These are phyloP conservation scores for Rhodomyrtus psidioides DNA, from an alignment of 441 rosid genomes.

Conservation along the genomic window DNA sequence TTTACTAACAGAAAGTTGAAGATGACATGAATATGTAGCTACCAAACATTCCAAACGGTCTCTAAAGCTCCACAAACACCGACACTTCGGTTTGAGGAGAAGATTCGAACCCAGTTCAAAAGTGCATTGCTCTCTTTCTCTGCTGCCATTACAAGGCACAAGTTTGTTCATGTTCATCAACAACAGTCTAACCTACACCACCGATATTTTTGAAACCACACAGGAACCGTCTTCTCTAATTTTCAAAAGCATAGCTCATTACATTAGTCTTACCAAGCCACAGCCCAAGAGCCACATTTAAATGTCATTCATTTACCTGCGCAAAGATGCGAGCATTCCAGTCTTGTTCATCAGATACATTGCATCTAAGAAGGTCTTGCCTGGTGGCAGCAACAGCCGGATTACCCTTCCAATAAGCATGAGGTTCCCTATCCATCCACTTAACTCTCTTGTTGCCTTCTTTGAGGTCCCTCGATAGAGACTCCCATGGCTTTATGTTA, in stretches of 20 bases:
- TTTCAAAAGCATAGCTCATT: background rate
- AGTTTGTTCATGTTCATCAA: background rate
- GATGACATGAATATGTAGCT: background rate
- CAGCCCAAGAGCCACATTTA: background rate
- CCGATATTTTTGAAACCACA: background rate
- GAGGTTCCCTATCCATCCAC: constrained; percentile 8
- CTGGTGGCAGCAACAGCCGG: constrained; percentile 8
- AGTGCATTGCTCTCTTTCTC: background rate
- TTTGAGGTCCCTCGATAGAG: background rate
- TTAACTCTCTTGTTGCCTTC: constrained; percentile 4
- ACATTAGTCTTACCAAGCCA: background rate
- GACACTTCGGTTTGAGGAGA: background rate
- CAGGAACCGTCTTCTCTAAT: background rate
- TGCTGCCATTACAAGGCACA: background rate
- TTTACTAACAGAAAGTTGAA: background rate
- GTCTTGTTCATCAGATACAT: constrained; percentile 6
- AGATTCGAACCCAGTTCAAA: background rate
- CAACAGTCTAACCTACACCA: background rate
- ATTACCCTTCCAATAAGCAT: constrained; percentile 17
- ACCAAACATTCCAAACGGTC: background rate
- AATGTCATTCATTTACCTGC: background rate
- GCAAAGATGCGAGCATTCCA: constrained; percentile 14
- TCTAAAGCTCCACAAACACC: background rate
- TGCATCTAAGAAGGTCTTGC: constrained; percentile 10
- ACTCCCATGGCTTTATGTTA: constrained; percentile 10